These are phyloP conservation scores for Sphagnum tenellum DNA, from an alignment of 225 moss, liverwort and hornwort species.

Conservation along the genomic window DNA sequence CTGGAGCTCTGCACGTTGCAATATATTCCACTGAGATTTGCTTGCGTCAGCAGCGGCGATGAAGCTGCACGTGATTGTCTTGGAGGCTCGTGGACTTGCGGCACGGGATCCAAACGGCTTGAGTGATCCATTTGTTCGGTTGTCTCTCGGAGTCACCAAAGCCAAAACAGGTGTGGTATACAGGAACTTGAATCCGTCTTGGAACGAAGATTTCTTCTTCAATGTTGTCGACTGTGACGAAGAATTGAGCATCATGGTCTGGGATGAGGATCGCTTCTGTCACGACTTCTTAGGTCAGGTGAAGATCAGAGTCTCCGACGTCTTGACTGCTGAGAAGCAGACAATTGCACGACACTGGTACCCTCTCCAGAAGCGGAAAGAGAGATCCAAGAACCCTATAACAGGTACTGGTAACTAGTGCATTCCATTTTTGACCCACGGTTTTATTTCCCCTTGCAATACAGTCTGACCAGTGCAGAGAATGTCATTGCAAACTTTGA, in stretches of 20 bases:
- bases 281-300: slow-evolving; percentile 73
- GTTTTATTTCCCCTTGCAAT: background rate
- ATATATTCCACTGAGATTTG: no score
- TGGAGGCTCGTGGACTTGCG: slow-evolving; percentile 57
- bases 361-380: slow-evolving; percentile 49
- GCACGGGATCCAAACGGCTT: slow-evolving; percentile 68
- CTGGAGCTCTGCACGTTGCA: no score
- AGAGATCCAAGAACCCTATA: slow-evolving; percentile 57
- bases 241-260: slow-evolving; percentile 65
- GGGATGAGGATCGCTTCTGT: slow-evolving; percentile 76
- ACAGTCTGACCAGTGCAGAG: background rate
- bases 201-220: slow-evolving; percentile 92
- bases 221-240: slow-evolving; percentile 63
- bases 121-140: slow-evolving; percentile 79
- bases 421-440: background rate
- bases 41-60: slow-evolving; percentile 11
- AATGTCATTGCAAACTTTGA: no score
- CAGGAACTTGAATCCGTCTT: slow-evolving; percentile 70
- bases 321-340: slow-evolving; percentile 60
- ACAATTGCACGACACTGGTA: slow-evolving; percentile 47
- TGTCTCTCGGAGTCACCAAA: slow-evolving; percentile 66
- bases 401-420: slow-evolving; percentile 25
- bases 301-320: slow-evolving; percentile 38
- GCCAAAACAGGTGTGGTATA: slow-evolving; percentile 56
- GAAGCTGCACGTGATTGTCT: slow-evolving; percentile 79